Evolutionary conservation across 345 rosid genomes (phyloP).

Genomic region (Bretschneidera sinensis): DNA sequence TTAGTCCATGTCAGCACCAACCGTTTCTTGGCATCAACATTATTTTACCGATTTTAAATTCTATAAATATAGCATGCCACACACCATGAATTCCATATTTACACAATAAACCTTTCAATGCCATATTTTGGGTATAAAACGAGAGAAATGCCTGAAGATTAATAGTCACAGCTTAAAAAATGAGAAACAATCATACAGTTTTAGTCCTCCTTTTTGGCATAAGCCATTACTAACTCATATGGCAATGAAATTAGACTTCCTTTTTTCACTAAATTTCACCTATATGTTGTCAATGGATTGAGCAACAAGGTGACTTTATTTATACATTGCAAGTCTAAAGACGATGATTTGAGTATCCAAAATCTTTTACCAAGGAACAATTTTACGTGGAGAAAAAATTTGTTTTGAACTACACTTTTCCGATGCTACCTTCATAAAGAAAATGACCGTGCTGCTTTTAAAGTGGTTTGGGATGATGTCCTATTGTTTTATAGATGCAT

Average conservation of each 20-base stretch:
- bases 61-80: too few species aligned
- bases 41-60: too few species aligned
- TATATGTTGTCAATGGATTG: constrained; percentile 21
- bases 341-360: constrained; percentile 29
- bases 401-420: constrained; percentile 24
- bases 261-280: constrained; percentile 18
- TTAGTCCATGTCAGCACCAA: too few species aligned
- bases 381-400: constrained; percentile 23
- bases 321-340: constrained; percentile 33
- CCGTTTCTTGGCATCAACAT: too few species aligned
- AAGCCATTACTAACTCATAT: constrained; percentile 4
- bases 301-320: constrained; percentile 2
- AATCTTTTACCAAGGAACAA: not conserved
- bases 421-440: constrained; percentile 30
- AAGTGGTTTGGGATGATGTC: constrained; percentile 29
- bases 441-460: constrained; percentile 12
- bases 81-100: too few species aligned
- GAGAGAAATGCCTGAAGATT: not conserved
- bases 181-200: constrained; percentile 1
- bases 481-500: constrained; percentile 25
- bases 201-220: constrained; percentile 6
- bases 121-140: constrained; percentile 12
- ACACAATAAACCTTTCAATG: too few species aligned
- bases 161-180: not conserved
- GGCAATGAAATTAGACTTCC: constrained; percentile 12